Conservation (phyloP, 805 yeast species). For the Metschnikowia chrysomelidarum region DNA sequence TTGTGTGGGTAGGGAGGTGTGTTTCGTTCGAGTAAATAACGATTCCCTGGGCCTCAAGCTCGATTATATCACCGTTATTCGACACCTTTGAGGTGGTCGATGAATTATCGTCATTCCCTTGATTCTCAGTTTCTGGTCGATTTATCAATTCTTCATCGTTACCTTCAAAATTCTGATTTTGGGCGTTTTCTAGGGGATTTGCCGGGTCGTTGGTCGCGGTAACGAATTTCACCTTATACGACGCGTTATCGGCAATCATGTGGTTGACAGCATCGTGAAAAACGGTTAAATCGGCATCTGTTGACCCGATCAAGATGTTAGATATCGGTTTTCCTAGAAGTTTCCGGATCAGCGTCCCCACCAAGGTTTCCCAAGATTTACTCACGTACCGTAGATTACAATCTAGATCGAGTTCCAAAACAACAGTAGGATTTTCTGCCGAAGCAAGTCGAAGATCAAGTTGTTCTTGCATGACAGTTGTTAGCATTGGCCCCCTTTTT, state of each 20-base stretch:
- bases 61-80: constrained; percentile 62
- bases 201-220: constrained; percentile 42
- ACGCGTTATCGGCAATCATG: constrained; percentile 71
- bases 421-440: constrained; percentile 69
- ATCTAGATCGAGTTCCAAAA: constrained; percentile 78
- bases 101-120: neutral
- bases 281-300: constrained; percentile 59
- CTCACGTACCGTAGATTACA: constrained; percentile 76
- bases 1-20: constrained; percentile 69
- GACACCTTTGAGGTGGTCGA: constrained; percentile 30
- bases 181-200: neutral
- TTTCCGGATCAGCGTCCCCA: constrained; percentile 61
- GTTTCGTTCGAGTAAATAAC: constrained; percentile 62
- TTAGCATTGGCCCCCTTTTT: constrained; percentile 4
- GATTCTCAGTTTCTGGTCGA: neutral
- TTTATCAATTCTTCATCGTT: neutral
- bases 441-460: constrained; percentile 62
- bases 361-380: constrained; percentile 73
- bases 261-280: constrained; percentile 67
- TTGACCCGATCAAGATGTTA: constrained; percentile 59
- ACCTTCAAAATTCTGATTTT: neutral
- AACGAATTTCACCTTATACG: constrained; percentile 73
- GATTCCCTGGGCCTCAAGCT: constrained; percentile 92
- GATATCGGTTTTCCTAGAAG: constrained; percentile 58
- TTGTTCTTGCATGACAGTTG: constrained; percentile 37